Evolutionary conservation across 2,329 filamentous ascomycete species (phyloP), one percentile per base, ranked within the genome.

Genomic region (Fonsecaea monophora): DNA sequence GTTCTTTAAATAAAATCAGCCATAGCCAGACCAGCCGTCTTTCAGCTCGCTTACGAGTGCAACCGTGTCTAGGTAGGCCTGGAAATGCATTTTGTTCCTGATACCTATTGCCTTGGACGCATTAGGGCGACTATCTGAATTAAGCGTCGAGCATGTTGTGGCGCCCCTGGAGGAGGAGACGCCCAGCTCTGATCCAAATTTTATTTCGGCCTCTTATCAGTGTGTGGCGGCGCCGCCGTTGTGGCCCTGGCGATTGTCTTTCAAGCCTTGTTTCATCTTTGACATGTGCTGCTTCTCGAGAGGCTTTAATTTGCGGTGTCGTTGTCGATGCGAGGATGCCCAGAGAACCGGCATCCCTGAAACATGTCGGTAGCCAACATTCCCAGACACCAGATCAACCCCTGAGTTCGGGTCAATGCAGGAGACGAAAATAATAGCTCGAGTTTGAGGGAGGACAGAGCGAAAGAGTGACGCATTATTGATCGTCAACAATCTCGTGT

Each of bases 251-350:
- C 10, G 42, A 35, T 53, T 48, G 38, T 10, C 48, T 5, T 32
- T 42, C 21, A 42, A 65, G 30, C 42, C 62, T n/a, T 60, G 62
- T 65, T 65, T 65, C 62, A 65, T 59, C 53, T 65, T 25, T 34
- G n/a, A 48, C 62, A 55, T 65, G 55, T 65, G 62, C 62, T 34
- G 5, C 21, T 53, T 30, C 57, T 32, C 9, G 15, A 34, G 40
- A 25, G 32, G 21, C 30, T 58, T 18, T 57, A 3, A 64, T 54
- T 64, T 58, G 61, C 53, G 53, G 40, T 30, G 15, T n/a, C 15
- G 30, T 64, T 64, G 58, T 64, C 54, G 38, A 40, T 13, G 21
- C 13, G 6, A 53, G 8, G 59, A 15, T 40, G n/a, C 42, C 42
- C 7, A 9, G 5, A 48, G 1, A 48, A 12, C 21, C n/a, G 21